Evolutionary conservation across 108 stramenopile species (phyloP).

Genomic region (Nitzschia putrida): DNA sequence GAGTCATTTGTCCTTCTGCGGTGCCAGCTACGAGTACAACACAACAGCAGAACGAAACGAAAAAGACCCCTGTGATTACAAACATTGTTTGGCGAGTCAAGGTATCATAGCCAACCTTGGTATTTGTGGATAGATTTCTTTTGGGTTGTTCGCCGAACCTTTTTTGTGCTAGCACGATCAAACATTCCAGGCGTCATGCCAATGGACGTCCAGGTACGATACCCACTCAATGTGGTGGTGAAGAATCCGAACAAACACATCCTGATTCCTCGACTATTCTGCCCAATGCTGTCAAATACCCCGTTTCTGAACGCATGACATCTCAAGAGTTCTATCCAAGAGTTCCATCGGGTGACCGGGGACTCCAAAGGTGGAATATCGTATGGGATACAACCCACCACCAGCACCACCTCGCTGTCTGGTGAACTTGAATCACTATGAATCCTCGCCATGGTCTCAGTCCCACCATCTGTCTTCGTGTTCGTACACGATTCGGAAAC

Average conservation of each 20-base stretch:
- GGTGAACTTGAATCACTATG: no score
- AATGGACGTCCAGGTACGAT: constrained; percentile 17
- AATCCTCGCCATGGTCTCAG: no score
- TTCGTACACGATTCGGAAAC: no score
- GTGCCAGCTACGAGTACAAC: not conserved
- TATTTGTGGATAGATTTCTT: constrained; percentile 20
- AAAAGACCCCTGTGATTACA: constrained; percentile 4
- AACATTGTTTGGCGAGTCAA: constrained; percentile 22
- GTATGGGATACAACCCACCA: not conserved
- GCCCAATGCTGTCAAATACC: not conserved
- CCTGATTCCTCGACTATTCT: constrained; percentile 47
- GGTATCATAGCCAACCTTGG: constrained; percentile 14
- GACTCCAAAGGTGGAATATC: constrained; percentile 14
- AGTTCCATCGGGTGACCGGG: not conserved
- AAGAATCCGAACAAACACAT: constrained; percentile 1
- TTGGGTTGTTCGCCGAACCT: constrained; percentile 55
- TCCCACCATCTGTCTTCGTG: no score
- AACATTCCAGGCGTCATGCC: constrained; percentile 20
- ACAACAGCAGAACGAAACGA: not conserved
- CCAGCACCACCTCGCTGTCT: no score
- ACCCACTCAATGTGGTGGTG: constrained; percentile 18
- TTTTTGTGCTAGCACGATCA: constrained; percentile 43
- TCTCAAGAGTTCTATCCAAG: constrained; percentile 3
- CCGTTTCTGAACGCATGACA: constrained; percentile 24
- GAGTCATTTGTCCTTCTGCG: constrained; percentile 2